Percentiles rank a stretch among this genome's conserved stretches.
These are phyloP conservation scores for Tricholoma terreum DNA, from an alignment of 768 basidiomycete genomes.

Conservation along the genomic window DNA sequence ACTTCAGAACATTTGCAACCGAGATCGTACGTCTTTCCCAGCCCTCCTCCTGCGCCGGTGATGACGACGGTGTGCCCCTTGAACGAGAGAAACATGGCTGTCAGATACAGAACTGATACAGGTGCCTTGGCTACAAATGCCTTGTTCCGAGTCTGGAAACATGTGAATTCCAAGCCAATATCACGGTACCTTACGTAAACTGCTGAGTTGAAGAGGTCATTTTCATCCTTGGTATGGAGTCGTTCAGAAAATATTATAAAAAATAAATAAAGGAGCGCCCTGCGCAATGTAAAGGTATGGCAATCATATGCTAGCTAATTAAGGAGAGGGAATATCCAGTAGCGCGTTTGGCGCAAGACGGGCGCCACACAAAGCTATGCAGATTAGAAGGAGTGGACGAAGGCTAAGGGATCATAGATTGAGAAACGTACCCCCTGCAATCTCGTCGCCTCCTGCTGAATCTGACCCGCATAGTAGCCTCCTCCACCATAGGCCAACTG, in stretches of 20 bases:
- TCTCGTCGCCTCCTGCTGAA: constrained; percentile 54
- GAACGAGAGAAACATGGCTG: constrained; percentile 63
- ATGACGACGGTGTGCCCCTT: constrained; percentile 89
- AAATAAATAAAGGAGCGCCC: background rate
- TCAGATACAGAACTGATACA: background rate
- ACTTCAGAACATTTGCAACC: background rate
- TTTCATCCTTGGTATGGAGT: no score
- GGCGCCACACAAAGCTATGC: background rate
- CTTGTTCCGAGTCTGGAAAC: constrained; percentile 7
- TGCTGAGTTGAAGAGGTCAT: no score
- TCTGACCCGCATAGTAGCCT: constrained; percentile 43
- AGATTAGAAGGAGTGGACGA: constrained; percentile 21
- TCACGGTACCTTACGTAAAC: background rate
- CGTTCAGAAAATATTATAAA: background rate
- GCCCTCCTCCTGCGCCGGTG: constrained; percentile 94
- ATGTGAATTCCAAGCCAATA: constrained; percentile 11
- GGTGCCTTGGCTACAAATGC: constrained; percentile 10
- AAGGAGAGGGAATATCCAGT: constrained; percentile 7
- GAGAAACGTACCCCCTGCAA: constrained; percentile 53
- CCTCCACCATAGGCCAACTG: constrained; percentile 44
- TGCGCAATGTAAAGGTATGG: background rate
- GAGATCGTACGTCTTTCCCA: constrained; percentile 77
- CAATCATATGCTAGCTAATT: constrained; percentile 3
- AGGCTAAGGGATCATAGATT: constrained; percentile 9
- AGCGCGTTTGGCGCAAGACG: constrained; percentile 1